Evolutionary conservation across 352 stramenopile species (phyloP).

Genomic region (Phytophthora citricola): DNA sequence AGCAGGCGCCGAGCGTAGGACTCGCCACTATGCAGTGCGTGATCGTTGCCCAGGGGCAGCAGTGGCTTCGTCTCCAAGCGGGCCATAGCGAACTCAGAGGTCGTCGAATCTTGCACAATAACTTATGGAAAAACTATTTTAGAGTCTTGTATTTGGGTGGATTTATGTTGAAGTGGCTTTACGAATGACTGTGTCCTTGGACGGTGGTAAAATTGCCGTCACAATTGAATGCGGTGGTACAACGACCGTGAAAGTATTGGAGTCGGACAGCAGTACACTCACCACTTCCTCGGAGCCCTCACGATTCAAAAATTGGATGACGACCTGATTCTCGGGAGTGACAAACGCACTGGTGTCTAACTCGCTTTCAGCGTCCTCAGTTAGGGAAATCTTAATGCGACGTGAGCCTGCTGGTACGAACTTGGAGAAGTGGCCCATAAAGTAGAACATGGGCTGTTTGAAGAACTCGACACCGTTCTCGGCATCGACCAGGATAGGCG

Average conservation of each 20-base stretch:
- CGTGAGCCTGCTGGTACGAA: conserved; percentile 61
- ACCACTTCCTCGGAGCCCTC: conserved; percentile 43
- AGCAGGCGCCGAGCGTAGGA: conserved; percentile 55
- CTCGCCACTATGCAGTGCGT: conserved; percentile 39
- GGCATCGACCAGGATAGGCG: conserved; percentile 3
- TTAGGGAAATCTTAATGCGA: conserved; percentile 38
- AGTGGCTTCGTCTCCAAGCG: conserved; percentile 22
- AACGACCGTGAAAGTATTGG: conserved; percentile 15
- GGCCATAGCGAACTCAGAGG: conserved; percentile 8
- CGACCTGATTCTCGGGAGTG: conserved; percentile 49
- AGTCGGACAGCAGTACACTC: conserved; percentile 29
- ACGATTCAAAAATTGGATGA: conserved; percentile 50
- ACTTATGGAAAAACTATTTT: conserved; percentile 6
- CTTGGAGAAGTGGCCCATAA: conserved; percentile 74
- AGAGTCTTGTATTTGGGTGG: neutral
- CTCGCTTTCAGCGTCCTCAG: conserved; percentile 29
- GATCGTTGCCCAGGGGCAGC: conserved; percentile 30
- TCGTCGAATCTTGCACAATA: too few species aligned
- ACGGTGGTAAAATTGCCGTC: conserved; percentile 23
- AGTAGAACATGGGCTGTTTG: conserved; percentile 85
- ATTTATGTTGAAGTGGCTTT: conserved; percentile 2
- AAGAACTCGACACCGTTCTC: conserved; percentile 57
- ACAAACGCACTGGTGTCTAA: conserved; percentile 50
- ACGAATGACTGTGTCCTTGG: conserved; percentile 9
- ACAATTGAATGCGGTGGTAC: conserved; percentile 25